Percentiles rank a stretch among this genome's conserved stretches.
phyloP scores from a whole-genome alignment of 352 stramenopile species.

The Aphanomyces cochlioides region DNA sequence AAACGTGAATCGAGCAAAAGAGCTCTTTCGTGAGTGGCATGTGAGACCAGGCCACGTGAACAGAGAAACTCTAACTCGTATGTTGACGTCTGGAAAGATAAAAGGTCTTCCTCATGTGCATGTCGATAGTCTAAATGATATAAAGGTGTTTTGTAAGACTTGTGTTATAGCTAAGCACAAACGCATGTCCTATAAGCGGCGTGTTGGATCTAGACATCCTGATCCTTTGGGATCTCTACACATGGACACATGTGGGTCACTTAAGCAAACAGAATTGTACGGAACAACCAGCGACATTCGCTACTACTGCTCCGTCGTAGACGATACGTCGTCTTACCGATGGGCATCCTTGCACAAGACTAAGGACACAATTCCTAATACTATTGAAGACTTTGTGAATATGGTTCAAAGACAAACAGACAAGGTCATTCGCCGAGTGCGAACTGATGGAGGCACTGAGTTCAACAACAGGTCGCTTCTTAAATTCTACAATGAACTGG shows the following conservation, averaged over 20 bases:
- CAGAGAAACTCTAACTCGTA: neutral
- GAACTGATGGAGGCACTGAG: neutral
- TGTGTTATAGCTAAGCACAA: neutral
- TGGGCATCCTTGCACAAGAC: no score
- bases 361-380: neutral
- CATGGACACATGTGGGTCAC: neutral
- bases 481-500: neutral
- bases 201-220: no score
- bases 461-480: neutral
- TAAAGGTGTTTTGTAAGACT: neutral
- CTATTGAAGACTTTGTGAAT: neutral
- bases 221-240: neutral
- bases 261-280: conserved; percentile 4
- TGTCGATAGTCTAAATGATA: neutral
- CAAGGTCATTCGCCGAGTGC: neutral
- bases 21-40: no score
- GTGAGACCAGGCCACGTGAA: neutral
- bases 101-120: neutral
- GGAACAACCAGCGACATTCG: neutral
- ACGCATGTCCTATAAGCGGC: neutral
- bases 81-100: neutral
- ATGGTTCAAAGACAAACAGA: neutral
- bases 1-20: no score
- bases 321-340: no score
- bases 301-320: conserved; percentile 2